Conservation (phyloP, 2,329 filamentous ascomycete species). For the Scorias spongiosa region DNA sequence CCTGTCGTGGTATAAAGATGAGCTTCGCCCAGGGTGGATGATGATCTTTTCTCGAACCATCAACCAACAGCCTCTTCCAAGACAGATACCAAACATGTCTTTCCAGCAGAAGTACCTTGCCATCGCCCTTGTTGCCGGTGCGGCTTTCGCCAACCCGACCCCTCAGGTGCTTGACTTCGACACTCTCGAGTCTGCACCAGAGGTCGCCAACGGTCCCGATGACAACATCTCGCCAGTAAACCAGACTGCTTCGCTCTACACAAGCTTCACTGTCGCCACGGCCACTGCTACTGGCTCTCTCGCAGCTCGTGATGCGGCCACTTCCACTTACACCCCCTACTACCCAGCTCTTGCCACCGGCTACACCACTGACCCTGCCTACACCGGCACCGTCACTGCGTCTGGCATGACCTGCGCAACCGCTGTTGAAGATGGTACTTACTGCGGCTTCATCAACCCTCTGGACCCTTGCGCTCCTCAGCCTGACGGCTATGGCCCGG, state of each 20-base stretch:
- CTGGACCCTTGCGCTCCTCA: slow-evolving; percentile 23
- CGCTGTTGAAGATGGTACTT: slow-evolving; percentile 18
- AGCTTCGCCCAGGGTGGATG: no score
- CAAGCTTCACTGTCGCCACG: slow-evolving; percentile 8
- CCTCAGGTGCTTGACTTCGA: slow-evolving; percentile 6
- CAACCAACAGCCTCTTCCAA: background rate
- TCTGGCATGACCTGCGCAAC: slow-evolving; percentile 15
- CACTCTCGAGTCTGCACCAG: slow-evolving; percentile 7
- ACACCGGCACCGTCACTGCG: slow-evolving; percentile 8
- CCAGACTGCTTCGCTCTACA: slow-evolving; percentile 8
- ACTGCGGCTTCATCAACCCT: slow-evolving; percentile 25
- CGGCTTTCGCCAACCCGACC: background rate
- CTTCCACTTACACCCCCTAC: slow-evolving; percentile 3
- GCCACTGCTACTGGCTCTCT: slow-evolving; percentile 4
- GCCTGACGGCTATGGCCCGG: slow-evolving; percentile 21
- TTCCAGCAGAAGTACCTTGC: background rate
- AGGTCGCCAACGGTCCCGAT: slow-evolving; percentile 8
- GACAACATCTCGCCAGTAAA: slow-evolving; percentile 1
- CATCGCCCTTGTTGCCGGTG: background rate
- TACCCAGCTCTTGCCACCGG: slow-evolving; percentile 2
- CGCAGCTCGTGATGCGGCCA: slow-evolving; percentile 1
- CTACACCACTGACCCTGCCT: slow-evolving; percentile 2
- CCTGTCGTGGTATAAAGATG: no score
- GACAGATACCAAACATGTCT: background rate
- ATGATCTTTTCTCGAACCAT: no score